phyloP scores from a whole-genome alignment of 192 early-diverging fungal genomes.

The Backusella circina region DNA sequence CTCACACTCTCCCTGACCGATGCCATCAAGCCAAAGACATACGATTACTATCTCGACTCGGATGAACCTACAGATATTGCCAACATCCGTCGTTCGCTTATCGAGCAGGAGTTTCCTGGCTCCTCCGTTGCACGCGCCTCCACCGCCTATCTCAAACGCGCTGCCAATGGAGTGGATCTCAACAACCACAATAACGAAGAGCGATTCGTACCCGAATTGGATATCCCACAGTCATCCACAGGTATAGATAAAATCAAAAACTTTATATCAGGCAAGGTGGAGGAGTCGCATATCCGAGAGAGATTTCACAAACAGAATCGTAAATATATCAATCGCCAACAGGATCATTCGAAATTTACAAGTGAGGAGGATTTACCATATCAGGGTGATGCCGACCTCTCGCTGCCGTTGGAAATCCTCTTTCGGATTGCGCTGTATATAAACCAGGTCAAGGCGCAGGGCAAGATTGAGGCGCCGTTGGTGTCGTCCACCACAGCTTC shows the following conservation, averaged over 20 bases:
- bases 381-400: conserved; percentile 45
- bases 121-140: not conserved
- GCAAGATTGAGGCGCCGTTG: conserved; percentile 34
- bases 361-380: conserved; percentile 29
- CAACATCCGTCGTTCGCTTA: conserved; percentile 11
- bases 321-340: not conserved
- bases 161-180: not conserved
- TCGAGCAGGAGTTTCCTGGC: conserved; percentile 15
- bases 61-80: conserved; percentile 19
- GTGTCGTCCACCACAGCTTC: conserved; percentile 34
- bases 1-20: not conserved
- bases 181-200: not conserved
- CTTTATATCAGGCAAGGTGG: not conserved
- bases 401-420: conserved; percentile 48
- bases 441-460: conserved; percentile 31
- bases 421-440: conserved; percentile 42
- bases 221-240: not conserved
- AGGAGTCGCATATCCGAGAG: not conserved
- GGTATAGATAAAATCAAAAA: not conserved
- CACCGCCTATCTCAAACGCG: not conserved
- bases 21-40: conserved; percentile 6
- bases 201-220: not conserved
- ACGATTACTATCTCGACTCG: not conserved
- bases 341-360: conserved; percentile 17
- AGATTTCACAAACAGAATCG: not conserved